Evolutionary conservation across 306 rosid species (phyloP), one percentile per base, ranked within the genome.

Genomic region (Gleditsia sinensis): DNA sequence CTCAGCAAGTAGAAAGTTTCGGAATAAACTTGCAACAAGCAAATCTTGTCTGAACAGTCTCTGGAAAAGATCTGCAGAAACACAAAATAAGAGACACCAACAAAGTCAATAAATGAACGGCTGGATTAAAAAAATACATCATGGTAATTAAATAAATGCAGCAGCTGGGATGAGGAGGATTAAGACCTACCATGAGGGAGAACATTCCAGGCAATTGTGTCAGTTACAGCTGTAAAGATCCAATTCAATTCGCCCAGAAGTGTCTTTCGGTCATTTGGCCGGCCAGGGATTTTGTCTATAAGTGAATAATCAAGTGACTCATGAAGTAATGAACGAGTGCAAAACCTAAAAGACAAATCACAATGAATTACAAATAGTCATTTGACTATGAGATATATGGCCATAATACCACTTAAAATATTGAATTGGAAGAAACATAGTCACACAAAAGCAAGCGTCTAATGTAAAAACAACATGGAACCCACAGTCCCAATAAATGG

Each of bases 191-290:
- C 99, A 71, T 87, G 97, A 34, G 99, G 98, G 64, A 95, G 97
- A 83, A 92, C 99, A 72, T 95, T 95, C 99, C 99, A 95, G 12
- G 99, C 99, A 81, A 95, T 92, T 7, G 99, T 95, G 76, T 95
- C 98, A 40, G 99, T 95, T 72, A 95, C 97, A 17, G 99, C 99
- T 11, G 99, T 95, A 76, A 95, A 95, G 69, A 95, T 95, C 99
- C 99, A 95, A 82, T 92, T 92, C 90, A 95, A 83, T 86, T 95
- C 99, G 74, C 99, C 99, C 71, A 92, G 75, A 74, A 95, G 97
- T 24, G 99, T 95, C 87, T 85, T 95, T 50, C 99, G 91, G 78
- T 95, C 99, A 84, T 84, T 95, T 76, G 92, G 97, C 56, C 98
- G 98, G 66, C 99, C 98, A 62, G 99, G 99, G 72, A 95, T 92